Evolutionary conservation across 805 yeast species (phyloP), one percentile per base, ranked within the genome.

Genomic region (Metahyphopichia silvanorum): DNA sequence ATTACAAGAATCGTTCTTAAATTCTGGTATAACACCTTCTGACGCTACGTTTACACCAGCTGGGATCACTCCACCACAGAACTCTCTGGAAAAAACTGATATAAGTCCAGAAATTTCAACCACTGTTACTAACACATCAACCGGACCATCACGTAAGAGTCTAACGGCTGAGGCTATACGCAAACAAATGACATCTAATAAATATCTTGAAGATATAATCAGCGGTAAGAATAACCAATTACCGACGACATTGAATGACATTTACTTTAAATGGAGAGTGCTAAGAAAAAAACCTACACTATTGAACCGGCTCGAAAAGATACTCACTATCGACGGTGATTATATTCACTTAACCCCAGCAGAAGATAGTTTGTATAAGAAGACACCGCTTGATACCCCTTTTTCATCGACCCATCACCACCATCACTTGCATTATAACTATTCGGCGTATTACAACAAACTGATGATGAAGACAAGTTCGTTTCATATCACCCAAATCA

Each of bases 261-360:
- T 86, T 4, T 87, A 87, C 51, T 82, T 82, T 51, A 84, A 84
- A 47, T 91, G 88, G 75, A 80, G 77, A 12, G 95, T 91, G 0
- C 86, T 87, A 85, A 71, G 97, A 48, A 76, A 93, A 38, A 91
- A 89, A 47, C 89, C 88, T 15, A 80, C 94, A 0, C 79, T 91
- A 43, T 76, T 84, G 37, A 79, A 78, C 36, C 72, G 88, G 33
- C 86, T 86, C 39, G 95, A 88, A 46, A 77, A 93, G 46, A 76
- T 88, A 1, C 66, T 91, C 20, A 88, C 93, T 1, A 76, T 91
- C 23, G 98, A 91, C 57, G 98, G 97, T n/a, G 95, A 87, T 47
- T 88, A 87, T 49, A 77, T 91, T 10, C 91, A 89, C 48, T 75
- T 91, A 30, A 77, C 86, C 47, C 96, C 97, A 0, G 81, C 88